Base-by-base conservation (phyloP, 805 yeast genomes). In the Metschnikowia koreensis region DNA sequence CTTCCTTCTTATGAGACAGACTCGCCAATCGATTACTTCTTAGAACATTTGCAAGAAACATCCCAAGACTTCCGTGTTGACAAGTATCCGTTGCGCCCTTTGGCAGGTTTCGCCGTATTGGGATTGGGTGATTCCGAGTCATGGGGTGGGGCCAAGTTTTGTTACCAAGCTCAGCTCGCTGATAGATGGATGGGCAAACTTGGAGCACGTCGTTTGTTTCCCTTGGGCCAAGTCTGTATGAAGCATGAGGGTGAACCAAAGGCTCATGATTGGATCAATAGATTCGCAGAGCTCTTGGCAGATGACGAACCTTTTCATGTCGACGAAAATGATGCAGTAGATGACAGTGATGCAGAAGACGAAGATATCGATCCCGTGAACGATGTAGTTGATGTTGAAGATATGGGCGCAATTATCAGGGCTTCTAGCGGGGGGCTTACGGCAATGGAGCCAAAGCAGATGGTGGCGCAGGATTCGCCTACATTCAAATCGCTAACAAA, bases 1-100 rank as follows among this genome's bases (percentile, higher is more conserved):
- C 73, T 91, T 33, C 97, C 97, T 1, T 89, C 97, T 0, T 91
- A 91, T 64, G 97, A 90, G 58, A 87, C 92, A 0, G 97, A 91
- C 66, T 88, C 96, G 1, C 97, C 97, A 12, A 77, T 92, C 33
- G 97, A 91, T 67, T 92, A 83, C 64, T 89, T 90, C 66, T 71
- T 91, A 51, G 96, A 89, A 60, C 83, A 88, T 41, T 73, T 91
- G 58, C 77, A 81, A 56, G 97, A 91, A 50, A 89, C 96, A 1
- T 81, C 81, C 54, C 85, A 86, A 55, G 97, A 91, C 66, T 89
- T 89, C 71, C 77, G 97, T 58, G 81, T 91, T 34, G 96, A 90
- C 63, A 88, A 88, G 55, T 84, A 81, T 57, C 97, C 97, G 3
- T 71, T 91, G 60, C 73, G 80, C 31, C 69, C 76, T 38, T 66